Percentiles rank a stretch among this genome's conserved stretches.
Conservation (phyloP, 2,329 filamentous ascomycete species). For the Hysterium pulicare region DNA sequence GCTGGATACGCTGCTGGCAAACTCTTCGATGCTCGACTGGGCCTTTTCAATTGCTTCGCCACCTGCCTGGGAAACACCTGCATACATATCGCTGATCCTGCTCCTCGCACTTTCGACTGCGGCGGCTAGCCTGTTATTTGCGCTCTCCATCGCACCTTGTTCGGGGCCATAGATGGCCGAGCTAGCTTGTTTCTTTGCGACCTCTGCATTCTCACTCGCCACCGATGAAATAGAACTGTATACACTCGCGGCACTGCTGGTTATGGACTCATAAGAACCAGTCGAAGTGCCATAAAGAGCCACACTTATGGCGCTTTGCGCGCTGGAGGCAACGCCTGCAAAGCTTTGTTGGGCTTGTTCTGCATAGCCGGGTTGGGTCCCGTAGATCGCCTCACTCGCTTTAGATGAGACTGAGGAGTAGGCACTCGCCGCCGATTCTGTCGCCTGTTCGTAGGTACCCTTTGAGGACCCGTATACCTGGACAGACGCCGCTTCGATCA, state of each 20-base stretch:
- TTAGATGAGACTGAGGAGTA: conserved; percentile 50
- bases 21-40: conserved; percentile 43
- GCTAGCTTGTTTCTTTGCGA: conserved; percentile 34
- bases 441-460: conserved; percentile 53
- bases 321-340: conserved; percentile 52
- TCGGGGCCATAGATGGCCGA: conserved; percentile 48
- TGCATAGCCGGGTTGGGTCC: conserved; percentile 50
- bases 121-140: conserved; percentile 39
- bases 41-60: conserved; percentile 32
- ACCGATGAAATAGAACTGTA: conserved; percentile 47
- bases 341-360: conserved; percentile 55
- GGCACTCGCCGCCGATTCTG: conserved; percentile 51
- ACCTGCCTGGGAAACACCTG: conserved; percentile 24
- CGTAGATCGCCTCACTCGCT: conserved; percentile 55
- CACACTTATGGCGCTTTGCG: conserved; percentile 53
- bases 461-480: conserved; percentile 58
- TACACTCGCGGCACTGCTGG: conserved; percentile 42
- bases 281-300: conserved; percentile 56
- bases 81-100: conserved; percentile 40
- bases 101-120: conserved; percentile 46
- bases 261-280: conserved; percentile 41
- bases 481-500: conserved; percentile 57
- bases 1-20: conserved; percentile 43
- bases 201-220: conserved; percentile 30
- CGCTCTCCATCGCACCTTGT: conserved; percentile 45